Percentiles rank a stretch among this genome's conserved stretches.
Conservation (phyloP, 164 flowering plant species). For the Vitis riparia region DNA sequence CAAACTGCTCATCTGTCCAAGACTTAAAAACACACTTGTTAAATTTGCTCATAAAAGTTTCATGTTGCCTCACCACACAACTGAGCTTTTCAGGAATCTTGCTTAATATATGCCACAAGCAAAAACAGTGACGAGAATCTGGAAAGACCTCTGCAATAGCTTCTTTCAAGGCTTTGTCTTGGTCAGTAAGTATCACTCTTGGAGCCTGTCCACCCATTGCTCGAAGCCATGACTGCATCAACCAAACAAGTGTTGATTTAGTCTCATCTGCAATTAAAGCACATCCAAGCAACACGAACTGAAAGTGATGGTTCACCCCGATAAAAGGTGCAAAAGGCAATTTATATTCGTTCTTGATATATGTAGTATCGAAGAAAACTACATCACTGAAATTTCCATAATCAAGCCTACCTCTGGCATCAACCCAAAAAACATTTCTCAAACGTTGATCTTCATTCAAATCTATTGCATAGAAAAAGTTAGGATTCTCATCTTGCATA, state of each 20-base stretch:
- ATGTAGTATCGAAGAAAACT: constrained; percentile 37
- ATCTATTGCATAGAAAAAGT: constrained; percentile 43
- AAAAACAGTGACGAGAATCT: constrained; percentile 32
- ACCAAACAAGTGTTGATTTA: constrained; percentile 32
- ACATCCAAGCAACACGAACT: constrained; percentile 39
- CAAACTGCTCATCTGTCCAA: constrained; percentile 30
- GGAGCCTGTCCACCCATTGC: constrained; percentile 41
- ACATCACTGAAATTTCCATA: constrained; percentile 40
- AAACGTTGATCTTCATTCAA: constrained; percentile 27
- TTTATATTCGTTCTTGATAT: constrained; percentile 28
- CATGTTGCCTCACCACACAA: constrained; percentile 23
- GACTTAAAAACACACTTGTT: constrained; percentile 33
- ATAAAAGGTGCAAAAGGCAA: constrained; percentile 36
- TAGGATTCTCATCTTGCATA: constrained; percentile 42
- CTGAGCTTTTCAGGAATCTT: constrained; percentile 36
- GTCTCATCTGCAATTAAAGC: constrained; percentile 34
- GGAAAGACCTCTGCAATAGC: constrained; percentile 39
- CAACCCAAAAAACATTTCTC: constrained; percentile 46
- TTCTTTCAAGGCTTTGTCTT: constrained; percentile 29
- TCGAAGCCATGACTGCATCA: constrained; percentile 36
- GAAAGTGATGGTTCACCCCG: constrained; percentile 47
- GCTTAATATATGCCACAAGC: constrained; percentile 37
- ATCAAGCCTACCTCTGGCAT: constrained; percentile 34
- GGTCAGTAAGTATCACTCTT: constrained; percentile 33
- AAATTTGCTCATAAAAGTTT: constrained; percentile 30